Base-by-base conservation (phyloP, 169 alveolate species). In the Cryptosporidium bovis region DNA sequence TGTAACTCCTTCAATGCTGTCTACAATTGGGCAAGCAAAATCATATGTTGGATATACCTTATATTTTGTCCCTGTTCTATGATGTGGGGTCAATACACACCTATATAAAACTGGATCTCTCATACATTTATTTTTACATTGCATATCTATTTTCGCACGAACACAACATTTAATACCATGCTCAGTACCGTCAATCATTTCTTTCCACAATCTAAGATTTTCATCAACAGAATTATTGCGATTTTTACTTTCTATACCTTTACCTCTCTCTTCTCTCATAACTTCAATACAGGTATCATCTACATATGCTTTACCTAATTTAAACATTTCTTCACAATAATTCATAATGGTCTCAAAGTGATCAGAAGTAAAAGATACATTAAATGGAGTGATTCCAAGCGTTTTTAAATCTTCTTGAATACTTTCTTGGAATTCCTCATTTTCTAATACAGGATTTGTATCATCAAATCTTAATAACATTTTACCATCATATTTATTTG, bases 31-130 rank as follows among this genome's bases (percentile, higher is more conserved):
- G 82, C 99, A 98, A 27, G 99, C 99, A 90, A 98, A 98, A 90
- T 98, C 99, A 92, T 98, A 98, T 20, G 99, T 97, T 12, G 99
- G 99, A 87, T 97, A 98, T 7, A 98, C 98, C 91, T 97, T 96
- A 93, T 94, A 98, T 66, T 95, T 95, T 51, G 93, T 93, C 29
- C 99, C 98, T 65, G 96, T 96, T 85, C 97, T 93, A 91, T 95
- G 98, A 91, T 97, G 99, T 6, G 97, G 98, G 27, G 95, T 93
- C 29, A 93, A 90, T 50, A 90, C 91, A 90, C 98, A 96, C 56
- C 99, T 92, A 90, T 97, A 98, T 67, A 97, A 90, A 8, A 98
- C 99, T 18, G 99, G 99, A 82, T 98, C 99, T 85, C 99, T 95
- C 96, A 98, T 92, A 85, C 99, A 97, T 84, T 97, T 97, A 90